Evolutionary conservation across 129 eudicot genomes (phyloP).

Genomic region (Artemisia annua): DNA sequence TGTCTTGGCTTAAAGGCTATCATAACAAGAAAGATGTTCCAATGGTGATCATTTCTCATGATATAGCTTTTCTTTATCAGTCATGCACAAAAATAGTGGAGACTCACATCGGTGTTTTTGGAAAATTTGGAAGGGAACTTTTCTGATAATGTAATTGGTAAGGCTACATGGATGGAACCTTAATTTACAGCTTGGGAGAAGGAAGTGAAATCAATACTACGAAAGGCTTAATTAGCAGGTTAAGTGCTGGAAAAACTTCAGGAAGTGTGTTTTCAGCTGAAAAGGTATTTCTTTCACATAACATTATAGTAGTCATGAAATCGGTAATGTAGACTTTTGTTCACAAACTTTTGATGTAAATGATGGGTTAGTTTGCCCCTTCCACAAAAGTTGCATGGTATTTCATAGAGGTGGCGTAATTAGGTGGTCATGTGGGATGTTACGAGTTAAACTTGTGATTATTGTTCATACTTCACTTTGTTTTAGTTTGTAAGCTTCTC

Average conservation of each 20-base stretch:
- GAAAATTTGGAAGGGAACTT: slow-evolving; percentile 75
- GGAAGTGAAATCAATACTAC: slow-evolving; percentile 95
- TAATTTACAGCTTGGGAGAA: slow-evolving; percentile 96
- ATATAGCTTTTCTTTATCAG: slow-evolving; percentile 97
- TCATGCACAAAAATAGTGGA: slow-evolving; percentile 94
- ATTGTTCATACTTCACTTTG: no score
- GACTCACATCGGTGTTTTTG: slow-evolving; percentile 93
- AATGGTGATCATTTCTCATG: slow-evolving; percentile 97
- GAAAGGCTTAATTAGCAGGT: slow-evolving; percentile 59
- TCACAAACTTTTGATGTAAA: neutral
- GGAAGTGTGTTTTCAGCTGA: slow-evolving; percentile 96
- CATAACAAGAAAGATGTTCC: slow-evolving; percentile 86
- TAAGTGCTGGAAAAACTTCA: slow-evolving; percentile 80
- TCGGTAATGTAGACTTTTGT: slow-evolving; percentile 36
- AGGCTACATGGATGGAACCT: slow-evolving; percentile 79
- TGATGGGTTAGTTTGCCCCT: neutral
- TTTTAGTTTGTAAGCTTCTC: no score
- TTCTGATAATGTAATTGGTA: slow-evolving; percentile 64
- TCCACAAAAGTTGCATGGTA: neutral
- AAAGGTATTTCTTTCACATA: slow-evolving; percentile 50
- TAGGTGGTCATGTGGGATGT: neutral
- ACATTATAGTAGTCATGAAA: slow-evolving; percentile 51
- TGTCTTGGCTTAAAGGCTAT: slow-evolving; percentile 91
- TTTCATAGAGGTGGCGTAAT: neutral
- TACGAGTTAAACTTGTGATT: no score